Base-by-base conservation (phyloP, 192 early-diverging fungal species). In the Oehlia diaphana region DNA sequence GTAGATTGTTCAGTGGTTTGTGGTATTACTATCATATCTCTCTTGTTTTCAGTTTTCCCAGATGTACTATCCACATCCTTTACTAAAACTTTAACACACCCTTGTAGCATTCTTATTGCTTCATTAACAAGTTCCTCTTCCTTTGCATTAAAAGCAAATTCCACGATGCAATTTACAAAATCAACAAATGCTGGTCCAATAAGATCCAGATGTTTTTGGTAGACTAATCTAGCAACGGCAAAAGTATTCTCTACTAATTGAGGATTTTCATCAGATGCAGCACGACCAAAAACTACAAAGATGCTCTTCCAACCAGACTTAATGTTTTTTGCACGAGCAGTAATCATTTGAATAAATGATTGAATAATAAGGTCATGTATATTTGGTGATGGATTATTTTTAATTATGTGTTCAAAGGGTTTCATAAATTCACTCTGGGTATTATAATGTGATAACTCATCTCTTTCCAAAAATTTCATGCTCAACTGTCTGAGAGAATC, bases 401-500 rank as follows among this genome's bases (percentile, higher is more conserved):
- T 94, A 63, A 93, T 86, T 28, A 93, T 90, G 23, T 91, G 89
- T n/a, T 96, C 95, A 84, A 97, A 98, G 33, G 94, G 95, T 23
- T 93, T 88, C 80, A 98, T 82, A 79, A 98, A 96, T 83, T 98
- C 96, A 78, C 94, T 93, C 81, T 98, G 96, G 72, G 95, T 93
- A 42, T 94, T 92, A 86, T 93, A 98, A 82, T 98, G 94, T 9
- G 92, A 92, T 76, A 98, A 83, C 84, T 98, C 96, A 83, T 98
- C 96, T 76, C 96, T 90, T 74, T 97, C 96, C 81, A 98, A 84
- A 72, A 98, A 96, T 87, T 97, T 98, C 91, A 96, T 95, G 65
- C 91, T 90, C 33, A 98, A 86, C 87, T 98, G 96, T n/a, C 96
- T 92, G 72, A 98, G 83, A 28, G 94, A 93, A 80, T 98, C 96